phyloP scores from a whole-genome alignment of 176 grass and related monocot species.

The Luzula sylvatica region DNA sequence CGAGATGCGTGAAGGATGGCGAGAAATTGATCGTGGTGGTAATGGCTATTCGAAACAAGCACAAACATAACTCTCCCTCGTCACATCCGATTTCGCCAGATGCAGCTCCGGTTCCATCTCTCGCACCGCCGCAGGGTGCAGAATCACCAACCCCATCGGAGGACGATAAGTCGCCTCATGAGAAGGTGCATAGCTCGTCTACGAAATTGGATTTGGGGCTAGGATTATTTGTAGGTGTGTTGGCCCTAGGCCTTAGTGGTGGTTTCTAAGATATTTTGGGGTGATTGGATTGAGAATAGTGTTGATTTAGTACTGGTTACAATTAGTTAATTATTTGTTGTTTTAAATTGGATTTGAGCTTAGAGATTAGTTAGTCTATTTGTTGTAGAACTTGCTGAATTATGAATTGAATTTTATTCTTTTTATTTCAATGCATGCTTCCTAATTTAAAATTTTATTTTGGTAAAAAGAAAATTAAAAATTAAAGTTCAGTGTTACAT shows the following conservation, averaged over 20 bases:
- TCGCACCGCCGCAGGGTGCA: neutral
- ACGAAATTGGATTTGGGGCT: neutral
- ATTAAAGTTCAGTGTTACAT: too few relatives aligned
- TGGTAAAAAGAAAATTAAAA: too few relatives aligned
- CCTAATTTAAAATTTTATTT: too few relatives aligned
- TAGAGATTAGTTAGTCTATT: too few relatives aligned
- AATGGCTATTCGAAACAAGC: constrained; percentile 24
- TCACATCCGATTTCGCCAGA: neutral
- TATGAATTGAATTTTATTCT: too few relatives aligned
- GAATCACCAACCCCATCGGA: constrained; percentile 8
- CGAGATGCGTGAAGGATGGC: constrained; percentile 31
- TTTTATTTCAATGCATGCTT: too few relatives aligned
- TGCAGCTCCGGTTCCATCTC: neutral
- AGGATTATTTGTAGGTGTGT: constrained; percentile 9
- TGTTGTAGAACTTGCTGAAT: too few relatives aligned
- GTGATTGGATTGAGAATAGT: neutral
- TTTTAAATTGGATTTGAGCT: too few relatives aligned
- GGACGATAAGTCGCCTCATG: neutral
- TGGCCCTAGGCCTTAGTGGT: constrained; percentile 8
- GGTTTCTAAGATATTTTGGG: constrained; percentile 5
- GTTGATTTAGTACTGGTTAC: neutral
- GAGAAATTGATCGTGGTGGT: constrained; percentile 50
- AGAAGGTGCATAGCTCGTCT: neutral
- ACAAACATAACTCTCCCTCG: neutral
- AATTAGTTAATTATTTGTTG: neutral